Evolutionary conservation across 1,284 basidiomycete species (phyloP).

Genomic region (Mycocalia duriaeana): DNA sequence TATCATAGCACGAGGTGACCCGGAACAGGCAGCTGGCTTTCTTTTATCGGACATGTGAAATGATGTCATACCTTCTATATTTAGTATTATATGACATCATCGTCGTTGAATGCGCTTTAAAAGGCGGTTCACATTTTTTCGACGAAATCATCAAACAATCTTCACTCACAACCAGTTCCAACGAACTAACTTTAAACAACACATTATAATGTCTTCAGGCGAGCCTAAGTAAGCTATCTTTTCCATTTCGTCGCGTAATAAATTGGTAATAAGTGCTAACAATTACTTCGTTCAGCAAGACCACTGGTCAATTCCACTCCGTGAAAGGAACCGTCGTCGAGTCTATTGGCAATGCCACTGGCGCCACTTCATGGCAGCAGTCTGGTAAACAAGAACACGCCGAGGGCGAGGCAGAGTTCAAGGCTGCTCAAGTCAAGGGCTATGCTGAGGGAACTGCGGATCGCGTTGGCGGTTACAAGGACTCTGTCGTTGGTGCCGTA

Average conservation of each 20-base stretch:
- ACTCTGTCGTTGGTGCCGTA: conserved; percentile 62
- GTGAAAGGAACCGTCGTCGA: conserved; percentile 38
- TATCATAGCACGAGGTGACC: no score
- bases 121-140: no score
- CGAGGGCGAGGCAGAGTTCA: conserved; percentile 57
- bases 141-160: no score
- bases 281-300: conserved; percentile 34
- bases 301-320: conserved; percentile 10
- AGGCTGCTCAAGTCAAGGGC: conserved; percentile 50
- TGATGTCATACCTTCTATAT: no score
- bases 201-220: no score
- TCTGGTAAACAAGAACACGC: conserved; percentile 61
- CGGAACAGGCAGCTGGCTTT: no score
- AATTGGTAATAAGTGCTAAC: neutral
- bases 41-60: no score
- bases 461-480: conserved; percentile 61
- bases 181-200: no score
- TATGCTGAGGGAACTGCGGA: conserved; percentile 59
- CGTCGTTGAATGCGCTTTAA: no score
- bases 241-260: neutral
- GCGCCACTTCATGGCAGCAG: conserved; percentile 42
- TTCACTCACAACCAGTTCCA: no score
- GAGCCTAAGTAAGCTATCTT: conserved; percentile 15
- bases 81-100: no score
- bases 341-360: conserved; percentile 46